phyloP scores from a whole-genome alignment of 148 eudicot genomes.

The Vaccinium darrowii region DNA sequence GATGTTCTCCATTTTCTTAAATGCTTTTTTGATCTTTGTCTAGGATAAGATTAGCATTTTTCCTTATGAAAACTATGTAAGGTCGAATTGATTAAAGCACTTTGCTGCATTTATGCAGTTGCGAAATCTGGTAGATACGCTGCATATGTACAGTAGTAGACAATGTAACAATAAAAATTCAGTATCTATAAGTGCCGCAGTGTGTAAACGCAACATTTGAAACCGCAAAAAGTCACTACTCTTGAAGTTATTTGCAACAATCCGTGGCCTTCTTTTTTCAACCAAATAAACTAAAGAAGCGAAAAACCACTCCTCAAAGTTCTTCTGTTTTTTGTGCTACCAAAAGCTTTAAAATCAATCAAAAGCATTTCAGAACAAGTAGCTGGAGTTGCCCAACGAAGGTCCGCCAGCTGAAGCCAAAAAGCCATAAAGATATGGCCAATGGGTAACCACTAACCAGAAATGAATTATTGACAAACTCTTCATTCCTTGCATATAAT shows the following conservation, averaged over 20 bases:
- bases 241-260: neutral
- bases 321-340: neutral
- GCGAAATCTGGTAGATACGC: neutral
- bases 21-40: neutral
- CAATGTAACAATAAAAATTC: neutral
- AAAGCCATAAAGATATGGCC: neutral
- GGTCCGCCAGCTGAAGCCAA: neutral
- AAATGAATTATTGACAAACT: neutral
- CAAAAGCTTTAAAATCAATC: neutral
- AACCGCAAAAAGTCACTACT: neutral
- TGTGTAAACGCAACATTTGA: neutral
- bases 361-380: neutral
- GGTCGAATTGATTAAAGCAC: neutral
- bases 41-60: neutral
- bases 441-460: neutral
- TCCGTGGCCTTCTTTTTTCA: neutral
- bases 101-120: neutral
- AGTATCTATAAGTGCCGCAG: neutral
- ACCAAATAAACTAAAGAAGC: neutral
- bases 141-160: neutral
- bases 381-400: neutral
- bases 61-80: neutral
- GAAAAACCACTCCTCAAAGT: neutral
- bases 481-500: neutral
- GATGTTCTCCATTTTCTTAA: neutral